Evolutionary conservation across 306 rosid species (phyloP), one percentile per base, ranked within the genome.

Genomic region (Cajanus cajan): DNA sequence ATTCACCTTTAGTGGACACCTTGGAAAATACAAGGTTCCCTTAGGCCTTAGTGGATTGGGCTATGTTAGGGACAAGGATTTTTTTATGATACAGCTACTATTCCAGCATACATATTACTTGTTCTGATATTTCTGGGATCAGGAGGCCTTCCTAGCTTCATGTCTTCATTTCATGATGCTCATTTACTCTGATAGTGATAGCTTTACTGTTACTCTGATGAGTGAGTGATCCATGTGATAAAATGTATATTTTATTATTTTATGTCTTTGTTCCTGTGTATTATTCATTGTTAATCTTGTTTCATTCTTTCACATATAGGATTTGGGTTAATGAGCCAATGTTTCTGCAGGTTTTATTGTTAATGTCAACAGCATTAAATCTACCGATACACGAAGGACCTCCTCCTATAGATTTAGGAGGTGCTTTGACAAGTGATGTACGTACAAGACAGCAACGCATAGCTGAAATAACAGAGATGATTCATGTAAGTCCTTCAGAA

Each of bases 391-490:
- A 86, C 5, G 76, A 72, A 45, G 85, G 82, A 55, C 52, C 73
- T 33, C 78, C 85, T 69, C 82, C 90, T 61, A 78, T 19, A 34
- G 84, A 48, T 14, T 81, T 78, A 43, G 88, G 41, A 64, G 93
- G 86, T 25, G 57, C 78, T 81, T 79, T 87, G 84, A 52, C 91
- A 25, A 78, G 77, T 13, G 93, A 94, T 57, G 71, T 90, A 74
- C 97, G 98, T 1, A 81, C 83, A 15, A 92, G 95, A 79, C 98
- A 94, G 39, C 98, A 90, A 76, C 79, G 90, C 78, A 85, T 94
- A 71, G 98, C 98, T 58, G 98, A 94, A 90, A 91, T 94, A 59
- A 90, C 98, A 68, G 98, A 94, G 87, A 94, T 94, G 98, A 92
- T 94, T 78, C 98, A 94, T 88, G 98, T 94, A 15, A 85, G 98